A percentile compares a stretch with the other conserved stretches of the same genome.
phyloP scores from a whole-genome alignment of 2,329 filamentous ascomycete species.

The Aspergillus phoenicis region DNA sequence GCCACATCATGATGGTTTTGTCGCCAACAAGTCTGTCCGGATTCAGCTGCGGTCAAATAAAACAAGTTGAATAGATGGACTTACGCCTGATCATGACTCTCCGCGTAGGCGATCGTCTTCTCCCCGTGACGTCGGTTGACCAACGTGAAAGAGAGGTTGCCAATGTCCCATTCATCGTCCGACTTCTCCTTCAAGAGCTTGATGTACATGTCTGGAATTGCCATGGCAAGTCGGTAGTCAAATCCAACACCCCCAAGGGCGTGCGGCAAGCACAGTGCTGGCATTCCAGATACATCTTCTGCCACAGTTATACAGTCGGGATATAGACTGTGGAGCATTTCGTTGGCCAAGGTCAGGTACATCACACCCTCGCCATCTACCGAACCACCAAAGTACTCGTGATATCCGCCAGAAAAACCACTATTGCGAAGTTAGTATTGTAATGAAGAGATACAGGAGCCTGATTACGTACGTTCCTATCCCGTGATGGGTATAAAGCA shows the following conservation, averaged over 20 bases:
- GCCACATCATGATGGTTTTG: constrained; percentile 96
- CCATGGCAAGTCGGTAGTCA: constrained; percentile 97
- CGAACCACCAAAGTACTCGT: constrained; percentile 89
- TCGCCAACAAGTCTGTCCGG: constrained; percentile 79
- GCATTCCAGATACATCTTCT: constrained; percentile 98
- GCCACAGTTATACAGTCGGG: constrained; percentile 88
- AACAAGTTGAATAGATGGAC: constrained; percentile 39
- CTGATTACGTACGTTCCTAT: constrained; percentile 79
- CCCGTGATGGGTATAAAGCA: constrained; percentile 94
- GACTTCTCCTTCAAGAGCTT: constrained; percentile 94
- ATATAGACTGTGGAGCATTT: constrained; percentile 90
- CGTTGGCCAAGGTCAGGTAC: constrained; percentile 95
- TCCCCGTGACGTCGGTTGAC: constrained; percentile 93
- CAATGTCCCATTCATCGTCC: constrained; percentile 90
- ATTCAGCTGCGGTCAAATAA: constrained; percentile 2
- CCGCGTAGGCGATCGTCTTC: constrained; percentile 97
- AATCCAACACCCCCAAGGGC: constrained; percentile 91
- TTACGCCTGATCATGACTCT: constrained; percentile 97
- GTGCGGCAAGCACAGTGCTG: constrained; percentile 85
- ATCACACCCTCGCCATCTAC: constrained; percentile 94
- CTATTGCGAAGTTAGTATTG: constrained; percentile 46
- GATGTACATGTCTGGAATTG: constrained; percentile 98
- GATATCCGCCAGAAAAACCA: constrained; percentile 95
- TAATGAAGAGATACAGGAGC: not conserved
- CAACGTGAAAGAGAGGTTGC: constrained; percentile 78